A percentile compares a stretch with the other conserved stretches of the same genome.
phyloP scores from a whole-genome alignment of 129 eudicot genomes.

The Pulicaria dysenterica region DNA sequence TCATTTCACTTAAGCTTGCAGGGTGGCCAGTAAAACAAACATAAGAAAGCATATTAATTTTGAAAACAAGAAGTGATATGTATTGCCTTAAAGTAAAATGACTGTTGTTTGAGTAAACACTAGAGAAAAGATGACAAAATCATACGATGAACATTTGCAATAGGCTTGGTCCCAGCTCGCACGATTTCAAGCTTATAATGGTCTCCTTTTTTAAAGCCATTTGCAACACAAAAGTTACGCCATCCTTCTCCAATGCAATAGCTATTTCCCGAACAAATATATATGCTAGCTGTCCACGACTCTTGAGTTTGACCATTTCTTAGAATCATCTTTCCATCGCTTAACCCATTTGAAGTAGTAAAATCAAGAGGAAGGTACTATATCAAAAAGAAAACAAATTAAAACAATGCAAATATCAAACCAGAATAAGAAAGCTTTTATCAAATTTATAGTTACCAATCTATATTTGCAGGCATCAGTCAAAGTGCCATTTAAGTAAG shows the following conservation, averaged over 20 bases:
- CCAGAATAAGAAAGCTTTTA: neutral
- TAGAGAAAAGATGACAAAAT: neutral
- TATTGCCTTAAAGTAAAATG: constrained; percentile 12
- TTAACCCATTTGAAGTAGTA: constrained; percentile 7
- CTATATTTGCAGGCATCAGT: neutral
- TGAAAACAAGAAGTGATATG: neutral
- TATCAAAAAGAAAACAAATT: constrained; percentile 3
- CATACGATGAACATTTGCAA: constrained; percentile 11
- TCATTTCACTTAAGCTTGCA: neutral
- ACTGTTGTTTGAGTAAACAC: neutral
- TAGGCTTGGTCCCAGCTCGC: constrained; percentile 1
- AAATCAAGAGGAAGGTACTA: constrained; percentile 8
- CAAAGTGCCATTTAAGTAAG: constrained; percentile 6
- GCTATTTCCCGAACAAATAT: neutral
- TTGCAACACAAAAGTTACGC: neutral
- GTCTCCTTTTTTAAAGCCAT: constrained; percentile 19
- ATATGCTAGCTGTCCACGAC: neutral
- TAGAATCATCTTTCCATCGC: constrained; percentile 10
- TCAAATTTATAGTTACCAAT: constrained; percentile 15
- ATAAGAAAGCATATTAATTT: neutral
- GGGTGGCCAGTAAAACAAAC: neutral
- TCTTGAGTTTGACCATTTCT: constrained; percentile 1
- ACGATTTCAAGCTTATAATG: constrained; percentile 19
- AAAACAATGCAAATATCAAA: neutral
- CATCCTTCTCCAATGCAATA: constrained; percentile 18